Percentiles rank a stretch among this genome's conserved stretches.
phyloP scores from a whole-genome alignment of 352 stramenopile genomes.

The Phytophthora ohioensis region DNA sequence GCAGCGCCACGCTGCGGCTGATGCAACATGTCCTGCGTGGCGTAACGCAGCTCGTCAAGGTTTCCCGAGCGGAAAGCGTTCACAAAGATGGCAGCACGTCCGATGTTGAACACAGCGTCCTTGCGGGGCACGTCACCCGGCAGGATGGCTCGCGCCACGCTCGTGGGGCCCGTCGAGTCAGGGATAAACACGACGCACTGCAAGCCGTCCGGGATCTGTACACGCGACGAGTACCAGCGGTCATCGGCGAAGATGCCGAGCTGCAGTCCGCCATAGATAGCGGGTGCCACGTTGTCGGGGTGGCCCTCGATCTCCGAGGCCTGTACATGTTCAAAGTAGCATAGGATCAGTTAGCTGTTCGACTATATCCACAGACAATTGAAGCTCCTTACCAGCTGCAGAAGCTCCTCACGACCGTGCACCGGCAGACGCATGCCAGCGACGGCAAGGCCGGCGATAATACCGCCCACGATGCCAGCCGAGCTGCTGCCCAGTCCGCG shows the following conservation, averaged over 20 bases:
- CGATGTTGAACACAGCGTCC: conserved; percentile 98
- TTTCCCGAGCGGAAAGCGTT: conserved; percentile 97
- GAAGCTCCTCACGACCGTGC: conserved; percentile 92
- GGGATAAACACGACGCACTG: conserved; percentile 99
- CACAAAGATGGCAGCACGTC: conserved; percentile 97
- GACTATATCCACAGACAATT: not conserved
- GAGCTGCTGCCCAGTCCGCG: conserved; percentile 97
- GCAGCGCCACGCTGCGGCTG: conserved; percentile 96
- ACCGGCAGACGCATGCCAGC: conserved; percentile 94
- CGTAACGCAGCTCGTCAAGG: conserved; percentile 96
- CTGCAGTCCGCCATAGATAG: conserved; percentile 99
- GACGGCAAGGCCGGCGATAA: conserved; percentile 98
- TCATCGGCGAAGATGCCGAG: conserved; percentile 94
- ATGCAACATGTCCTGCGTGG: conserved; percentile 95
- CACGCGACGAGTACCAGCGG: conserved; percentile 97
- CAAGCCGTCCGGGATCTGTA: conserved; percentile 95
- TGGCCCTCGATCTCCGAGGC: conserved; percentile 98
- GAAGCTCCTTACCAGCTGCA: conserved; percentile 89
- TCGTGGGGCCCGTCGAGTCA: conserved; percentile 96
- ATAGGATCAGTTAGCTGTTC: conserved; percentile 10
- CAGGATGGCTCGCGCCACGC: conserved; percentile 93
- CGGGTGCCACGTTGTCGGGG: conserved; percentile 98
- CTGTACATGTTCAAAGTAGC: conserved; percentile 15
- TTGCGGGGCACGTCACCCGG: conserved; percentile 86
- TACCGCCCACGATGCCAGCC: conserved; percentile 98